Conservation (phyloP, 805 yeast genomes). For the Soucietia sequanensis region DNA sequence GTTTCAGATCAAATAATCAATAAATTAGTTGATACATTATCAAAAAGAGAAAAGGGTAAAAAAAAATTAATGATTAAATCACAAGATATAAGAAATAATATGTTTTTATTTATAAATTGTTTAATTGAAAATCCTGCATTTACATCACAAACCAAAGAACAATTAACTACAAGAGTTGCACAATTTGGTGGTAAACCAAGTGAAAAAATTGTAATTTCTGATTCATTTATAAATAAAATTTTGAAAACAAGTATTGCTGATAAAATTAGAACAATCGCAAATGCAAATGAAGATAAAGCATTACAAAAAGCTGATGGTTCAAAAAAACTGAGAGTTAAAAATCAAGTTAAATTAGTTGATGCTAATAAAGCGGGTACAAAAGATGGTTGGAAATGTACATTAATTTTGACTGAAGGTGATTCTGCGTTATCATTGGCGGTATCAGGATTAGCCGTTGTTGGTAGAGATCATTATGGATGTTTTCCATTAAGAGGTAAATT, state of each 20-base stretch:
- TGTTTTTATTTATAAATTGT: constrained; percentile 90
- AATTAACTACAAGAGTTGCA: constrained; percentile 80
- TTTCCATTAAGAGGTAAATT: constrained; percentile 95
- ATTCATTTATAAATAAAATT: constrained; percentile 69
- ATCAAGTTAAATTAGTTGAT: constrained; percentile 86
- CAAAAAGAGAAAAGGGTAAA: constrained; percentile 63
- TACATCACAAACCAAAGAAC: constrained; percentile 97
- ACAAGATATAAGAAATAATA: constrained; percentile 82
- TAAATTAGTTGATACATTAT: constrained; percentile 67
- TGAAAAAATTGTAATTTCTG: constrained; percentile 64
- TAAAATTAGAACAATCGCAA: constrained; percentile 78
- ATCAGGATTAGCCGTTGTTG: constrained; percentile 91
- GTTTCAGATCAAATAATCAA: constrained; percentile 80
- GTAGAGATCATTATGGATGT: constrained; percentile 92
- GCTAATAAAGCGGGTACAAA: constrained; percentile 95
- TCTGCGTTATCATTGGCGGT: constrained; percentile 92
- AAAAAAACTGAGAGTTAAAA: constrained; percentile 80
- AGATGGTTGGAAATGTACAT: constrained; percentile 88
- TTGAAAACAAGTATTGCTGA: constrained; percentile 68
- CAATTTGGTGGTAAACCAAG: constrained; percentile 79
- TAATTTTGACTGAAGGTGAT: constrained; percentile 95
- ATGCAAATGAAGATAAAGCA: constrained; percentile 83
- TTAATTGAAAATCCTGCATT: constrained; percentile 95
- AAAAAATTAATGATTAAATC: constrained; percentile 74
- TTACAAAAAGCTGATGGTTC: constrained; percentile 87